Evolutionary conservation across 306 rosid genomes (phyloP), one percentile per base, ranked within the genome.

Genomic region (Delonix regia): DNA sequence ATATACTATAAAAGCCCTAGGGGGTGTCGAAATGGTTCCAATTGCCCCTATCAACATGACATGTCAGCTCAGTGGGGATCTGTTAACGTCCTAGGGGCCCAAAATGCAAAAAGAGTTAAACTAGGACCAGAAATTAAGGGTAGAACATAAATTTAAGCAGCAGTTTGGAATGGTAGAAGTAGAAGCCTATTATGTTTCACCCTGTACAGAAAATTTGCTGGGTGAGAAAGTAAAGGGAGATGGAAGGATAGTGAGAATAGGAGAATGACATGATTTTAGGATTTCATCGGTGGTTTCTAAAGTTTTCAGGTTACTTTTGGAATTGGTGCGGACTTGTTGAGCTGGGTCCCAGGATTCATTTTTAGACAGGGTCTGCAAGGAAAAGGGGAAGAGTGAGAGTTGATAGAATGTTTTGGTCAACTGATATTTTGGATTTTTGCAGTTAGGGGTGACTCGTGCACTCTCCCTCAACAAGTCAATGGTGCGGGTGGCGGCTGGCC

Each of bases 11-110:
- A 83, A 7, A 78, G 80, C 75, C 6, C 89, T 0, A 89, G 82
- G 49, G 97, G 97, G 0, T 93, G 96, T 78, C 73, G 92, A 68
- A 89, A 87, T 14, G 97, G 96, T 38, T 59, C 51, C 3, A 70
- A 73, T 48, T 93, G 96, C 55, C 85, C 86, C 22, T 90, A 30
- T 78, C 78, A 76, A 57, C 97, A 93, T 61, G 93, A 87, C 16
- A 21, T 30, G 70, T 24, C 86, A 14, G 9, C 8, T 19, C 76
- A 81, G 16, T 81, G 87, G 80, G 71, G 63, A 0, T 51, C 79
- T 34, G 80, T 85, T 24, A 69, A 73, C 19, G 18, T 42, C 14
- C 6, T 81, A 18, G 83, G 69, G 75, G 8, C 49, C 69, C 88
- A 73, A 55, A 79, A 74, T 85, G 72, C 87, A 5, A 93, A 93